These are phyloP conservation scores for Hemileia vastatrix DNA, from an alignment of 1,284 basidiomycete species.

Conservation along the genomic window DNA sequence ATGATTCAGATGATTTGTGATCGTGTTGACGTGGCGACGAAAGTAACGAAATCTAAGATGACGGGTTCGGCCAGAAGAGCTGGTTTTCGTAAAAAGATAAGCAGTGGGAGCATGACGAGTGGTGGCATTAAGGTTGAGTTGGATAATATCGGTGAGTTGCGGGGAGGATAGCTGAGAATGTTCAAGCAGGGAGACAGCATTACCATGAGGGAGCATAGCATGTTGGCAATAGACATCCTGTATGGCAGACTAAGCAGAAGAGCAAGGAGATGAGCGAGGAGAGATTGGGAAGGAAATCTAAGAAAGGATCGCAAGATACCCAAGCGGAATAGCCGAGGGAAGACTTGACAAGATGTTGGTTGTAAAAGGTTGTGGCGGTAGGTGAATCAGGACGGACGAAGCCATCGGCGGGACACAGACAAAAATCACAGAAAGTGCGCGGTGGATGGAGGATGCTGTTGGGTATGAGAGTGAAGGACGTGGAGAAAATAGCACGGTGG, in stretches of 20 bases:
- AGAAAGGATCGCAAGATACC: too few species aligned
- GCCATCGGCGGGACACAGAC: too few species aligned
- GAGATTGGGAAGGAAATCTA: too few species aligned
- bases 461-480: too few species aligned
- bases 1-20: neutral
- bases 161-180: constrained; percentile 1
- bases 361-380: too few species aligned
- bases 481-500: too few species aligned
- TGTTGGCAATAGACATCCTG: constrained; percentile 16
- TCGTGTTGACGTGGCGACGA: constrained; percentile 1
- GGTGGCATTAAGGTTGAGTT: neutral
- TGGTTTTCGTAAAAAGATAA: constrained; percentile 20
- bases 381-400: too few species aligned
- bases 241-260: constrained; percentile 13
- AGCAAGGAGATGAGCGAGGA: too few species aligned
- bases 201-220: neutral
- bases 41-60: constrained; percentile 7
- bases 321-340: too few species aligned
- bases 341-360: too few species aligned
- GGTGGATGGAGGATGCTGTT: too few species aligned
- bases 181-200: constrained; percentile 6
- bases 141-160: neutral
- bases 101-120: neutral
- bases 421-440: too few species aligned
- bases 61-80: neutral